Percentiles rank a stretch among this genome's conserved stretches.
These are phyloP conservation scores for Fusarium brevicatenulatum DNA, from an alignment of 2,329 filamentous ascomycete genomes.

Conservation along the genomic window DNA sequence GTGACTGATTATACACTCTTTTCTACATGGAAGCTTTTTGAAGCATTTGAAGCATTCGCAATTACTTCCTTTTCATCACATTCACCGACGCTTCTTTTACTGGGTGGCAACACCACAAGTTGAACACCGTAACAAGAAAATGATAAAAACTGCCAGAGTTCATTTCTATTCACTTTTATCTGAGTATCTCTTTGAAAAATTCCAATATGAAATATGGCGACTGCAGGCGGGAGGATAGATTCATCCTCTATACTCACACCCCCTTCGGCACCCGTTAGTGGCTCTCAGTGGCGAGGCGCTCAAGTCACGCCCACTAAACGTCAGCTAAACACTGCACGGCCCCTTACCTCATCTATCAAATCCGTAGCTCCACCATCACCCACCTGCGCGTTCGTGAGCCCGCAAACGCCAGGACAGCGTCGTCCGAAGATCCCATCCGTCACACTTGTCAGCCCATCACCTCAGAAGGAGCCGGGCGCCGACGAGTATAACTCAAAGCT, in stretches of 20 bases:
- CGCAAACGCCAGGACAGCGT: slow-evolving; percentile 8
- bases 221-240: neutral
- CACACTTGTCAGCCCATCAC: slow-evolving; percentile 4
- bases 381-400: slow-evolving; percentile 22
- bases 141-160: neutral
- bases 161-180: neutral
- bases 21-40: neutral
- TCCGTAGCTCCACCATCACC: slow-evolving; percentile 6
- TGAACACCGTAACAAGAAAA: neutral
- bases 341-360: slow-evolving; percentile 10
- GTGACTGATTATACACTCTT: neutral
- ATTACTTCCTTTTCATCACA: neutral
- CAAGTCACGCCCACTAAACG: slow-evolving; percentile 10
- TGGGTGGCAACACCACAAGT: neutral
- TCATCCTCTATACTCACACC: slow-evolving; percentile 17
- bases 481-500: slow-evolving; percentile 28
- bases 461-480: slow-evolving; percentile 33
- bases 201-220: neutral
- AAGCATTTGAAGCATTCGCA: neutral
- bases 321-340: neutral
- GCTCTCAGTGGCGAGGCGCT: neutral
- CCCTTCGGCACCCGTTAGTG: slow-evolving; percentile 2
- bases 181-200: neutral
- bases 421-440: neutral
- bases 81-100: neutral